A percentile compares a stretch with the other conserved stretches of the same genome.
Conservation (phyloP, 139 green algal species). For the Chlorella sp. region DNA sequence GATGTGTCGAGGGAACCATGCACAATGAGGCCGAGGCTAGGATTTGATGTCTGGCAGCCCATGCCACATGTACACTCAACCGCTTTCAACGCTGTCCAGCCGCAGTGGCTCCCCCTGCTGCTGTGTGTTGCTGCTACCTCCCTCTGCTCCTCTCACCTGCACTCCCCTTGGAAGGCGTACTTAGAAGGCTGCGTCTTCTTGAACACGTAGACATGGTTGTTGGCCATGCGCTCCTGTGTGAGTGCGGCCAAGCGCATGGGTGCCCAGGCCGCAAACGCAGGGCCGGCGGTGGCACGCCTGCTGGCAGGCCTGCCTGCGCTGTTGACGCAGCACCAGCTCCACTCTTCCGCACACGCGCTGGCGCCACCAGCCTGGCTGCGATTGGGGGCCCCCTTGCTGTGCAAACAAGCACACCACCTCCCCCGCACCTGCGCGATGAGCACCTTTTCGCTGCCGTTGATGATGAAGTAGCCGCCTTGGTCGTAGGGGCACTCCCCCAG, state of each 20-base stretch:
- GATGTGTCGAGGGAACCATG: too few species aligned
- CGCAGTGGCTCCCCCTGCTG: too few species aligned
- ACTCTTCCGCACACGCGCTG: too few species aligned
- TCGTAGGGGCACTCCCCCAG: slow-evolving; percentile 98
- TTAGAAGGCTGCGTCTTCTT: slow-evolving; percentile 94
- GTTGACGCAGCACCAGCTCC: too few species aligned
- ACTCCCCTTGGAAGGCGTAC: slow-evolving; percentile 87
- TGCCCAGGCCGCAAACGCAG: too few species aligned
- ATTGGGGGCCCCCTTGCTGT: background rate
- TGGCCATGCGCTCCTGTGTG: slow-evolving; percentile 96
- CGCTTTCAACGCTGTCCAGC: background rate
- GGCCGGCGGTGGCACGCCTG: too few species aligned
- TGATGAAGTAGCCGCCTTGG: slow-evolving; percentile 98
- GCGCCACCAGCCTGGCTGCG: background rate
- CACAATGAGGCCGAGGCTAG: background rate
- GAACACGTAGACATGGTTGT: slow-evolving; percentile 99
- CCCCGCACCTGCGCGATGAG: slow-evolving; percentile 87
- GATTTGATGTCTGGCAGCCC: too few species aligned
- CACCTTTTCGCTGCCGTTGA: slow-evolving; percentile 99
- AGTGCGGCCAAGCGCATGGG: too few species aligned
- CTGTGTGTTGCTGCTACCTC: background rate
- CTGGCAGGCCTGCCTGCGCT: too few species aligned
- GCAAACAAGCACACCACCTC: too few species aligned
- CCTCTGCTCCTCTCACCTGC: slow-evolving; percentile 56
- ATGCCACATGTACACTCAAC: too few species aligned